Conservation (phyloP, 768 basidiomycete genomes). For the Macrolepiota dolichaula region DNA sequence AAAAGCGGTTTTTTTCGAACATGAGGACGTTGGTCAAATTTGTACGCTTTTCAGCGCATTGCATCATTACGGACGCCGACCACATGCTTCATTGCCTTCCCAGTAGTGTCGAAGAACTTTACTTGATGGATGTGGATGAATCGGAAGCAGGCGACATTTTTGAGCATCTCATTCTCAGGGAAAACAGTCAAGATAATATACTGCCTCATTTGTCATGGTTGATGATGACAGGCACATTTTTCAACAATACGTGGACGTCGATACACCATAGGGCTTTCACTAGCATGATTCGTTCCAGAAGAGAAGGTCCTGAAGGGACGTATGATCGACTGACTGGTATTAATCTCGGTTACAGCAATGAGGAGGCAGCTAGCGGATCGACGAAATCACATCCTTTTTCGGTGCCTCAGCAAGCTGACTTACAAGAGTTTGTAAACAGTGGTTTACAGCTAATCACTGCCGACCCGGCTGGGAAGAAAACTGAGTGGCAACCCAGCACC, state of each 20-base stretch:
- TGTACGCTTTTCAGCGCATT: not conserved
- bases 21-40: not conserved
- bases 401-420: not conserved
- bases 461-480: not conserved
- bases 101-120: not conserved
- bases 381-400: not conserved
- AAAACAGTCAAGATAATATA: not conserved
- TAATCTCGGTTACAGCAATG: not conserved
- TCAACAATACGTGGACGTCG: not conserved
- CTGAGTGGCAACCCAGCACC: not conserved
- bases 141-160: not conserved
- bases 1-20: not conserved
- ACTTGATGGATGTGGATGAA: not conserved
- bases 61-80: not conserved
- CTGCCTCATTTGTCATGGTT: not conserved
- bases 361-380: not conserved
- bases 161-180: not conserved
- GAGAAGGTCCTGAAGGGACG: not conserved
- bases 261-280: not conserved
- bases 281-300: not conserved
- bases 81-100: not conserved
- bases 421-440: not conserved
- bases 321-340: not conserved
- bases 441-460: not conserved
- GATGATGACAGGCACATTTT: not conserved